Conservation (phyloP, 805 yeast species). For the Komagataella kurtzmanii region DNA sequence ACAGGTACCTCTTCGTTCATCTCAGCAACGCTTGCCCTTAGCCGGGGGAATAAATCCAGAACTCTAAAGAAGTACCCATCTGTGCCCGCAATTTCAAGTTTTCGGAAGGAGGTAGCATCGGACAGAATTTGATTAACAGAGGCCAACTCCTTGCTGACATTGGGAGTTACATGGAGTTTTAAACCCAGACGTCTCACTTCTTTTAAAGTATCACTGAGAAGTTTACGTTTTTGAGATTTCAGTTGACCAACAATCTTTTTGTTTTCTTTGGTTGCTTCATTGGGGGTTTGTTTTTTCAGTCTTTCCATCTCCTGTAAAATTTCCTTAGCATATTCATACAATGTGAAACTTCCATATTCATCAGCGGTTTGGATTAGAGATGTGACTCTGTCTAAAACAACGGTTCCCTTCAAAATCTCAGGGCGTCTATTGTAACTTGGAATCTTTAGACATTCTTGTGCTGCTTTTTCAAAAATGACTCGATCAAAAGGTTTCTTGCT, state of each 20-base stretch:
- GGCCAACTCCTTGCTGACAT: constrained; percentile 47
- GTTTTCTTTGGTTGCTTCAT: constrained; percentile 51
- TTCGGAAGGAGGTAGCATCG: constrained; percentile 30
- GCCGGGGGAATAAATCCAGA: constrained; percentile 68
- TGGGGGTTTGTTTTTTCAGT: constrained; percentile 70
- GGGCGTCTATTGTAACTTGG: constrained; percentile 46
- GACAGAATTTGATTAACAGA: constrained; percentile 54
- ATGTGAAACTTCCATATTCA: constrained; percentile 25
- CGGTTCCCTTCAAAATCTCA: constrained; percentile 34
- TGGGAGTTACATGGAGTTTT: constrained; percentile 49
- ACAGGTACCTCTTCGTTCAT: constrained; percentile 67
- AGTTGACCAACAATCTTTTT: constrained; percentile 60
- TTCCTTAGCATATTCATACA: constrained; percentile 42
- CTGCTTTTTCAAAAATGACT: not conserved
- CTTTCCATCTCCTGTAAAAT: constrained; percentile 43
- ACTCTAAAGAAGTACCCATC: constrained; percentile 54
- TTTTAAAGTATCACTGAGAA: constrained; percentile 64
- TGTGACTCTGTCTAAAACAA: constrained; percentile 44
- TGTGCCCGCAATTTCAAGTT: constrained; percentile 20
- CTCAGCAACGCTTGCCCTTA: constrained; percentile 49
- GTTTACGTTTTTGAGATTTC: constrained; percentile 67
- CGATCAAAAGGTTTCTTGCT: not conserved
- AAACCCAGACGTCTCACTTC: constrained; percentile 71
- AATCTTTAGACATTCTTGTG: constrained; percentile 16
- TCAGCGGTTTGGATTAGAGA: constrained; percentile 17